Conservation (phyloP, 805 yeast genomes). For the Schwanniomyces polymorphus region DNA sequence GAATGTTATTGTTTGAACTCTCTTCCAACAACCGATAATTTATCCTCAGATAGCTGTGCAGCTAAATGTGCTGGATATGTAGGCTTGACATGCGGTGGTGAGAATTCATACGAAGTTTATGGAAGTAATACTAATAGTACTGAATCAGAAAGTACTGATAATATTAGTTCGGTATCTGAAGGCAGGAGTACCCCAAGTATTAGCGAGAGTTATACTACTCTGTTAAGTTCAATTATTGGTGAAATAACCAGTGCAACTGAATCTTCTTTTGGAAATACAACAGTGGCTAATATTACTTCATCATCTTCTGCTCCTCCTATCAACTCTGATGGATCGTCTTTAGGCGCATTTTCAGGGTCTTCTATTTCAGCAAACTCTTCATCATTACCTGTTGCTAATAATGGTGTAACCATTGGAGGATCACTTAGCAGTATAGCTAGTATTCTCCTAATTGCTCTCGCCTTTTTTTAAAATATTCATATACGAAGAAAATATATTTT, state of each 20-base stretch:
- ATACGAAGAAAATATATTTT: constrained; percentile 37
- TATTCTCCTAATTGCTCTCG: constrained; percentile 19
- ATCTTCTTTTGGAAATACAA: constrained; percentile 22
- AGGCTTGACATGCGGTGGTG: constrained; percentile 38
- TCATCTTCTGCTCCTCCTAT: constrained; percentile 13
- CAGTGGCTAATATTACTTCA: constrained; percentile 3
- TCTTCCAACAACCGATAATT: constrained; percentile 23
- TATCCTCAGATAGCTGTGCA: constrained; percentile 21
- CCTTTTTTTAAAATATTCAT: constrained; percentile 28
- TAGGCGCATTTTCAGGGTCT: constrained; percentile 8
- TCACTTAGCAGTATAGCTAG: constrained; percentile 45
- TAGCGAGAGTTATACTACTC: too few relatives aligned
- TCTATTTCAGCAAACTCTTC: constrained; percentile 5
- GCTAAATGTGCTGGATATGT: constrained; percentile 36
- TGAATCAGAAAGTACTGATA: too few relatives aligned
- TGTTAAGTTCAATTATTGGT: too few relatives aligned
- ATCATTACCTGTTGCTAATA: constrained; percentile 16
- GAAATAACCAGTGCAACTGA: constrained; percentile 9
- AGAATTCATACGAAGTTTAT: constrained; percentile 24
- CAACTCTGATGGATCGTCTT: constrained; percentile 7
- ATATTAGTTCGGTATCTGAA: too few relatives aligned
- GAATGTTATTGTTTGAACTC: constrained; percentile 37
- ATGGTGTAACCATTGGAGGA: constrained; percentile 44
- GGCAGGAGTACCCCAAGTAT: too few relatives aligned
- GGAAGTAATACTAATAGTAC: too few relatives aligned